These are phyloP conservation scores for Fraxinus floribunda DNA, from an alignment of 305 asterid genomes.

Conservation along the genomic window DNA sequence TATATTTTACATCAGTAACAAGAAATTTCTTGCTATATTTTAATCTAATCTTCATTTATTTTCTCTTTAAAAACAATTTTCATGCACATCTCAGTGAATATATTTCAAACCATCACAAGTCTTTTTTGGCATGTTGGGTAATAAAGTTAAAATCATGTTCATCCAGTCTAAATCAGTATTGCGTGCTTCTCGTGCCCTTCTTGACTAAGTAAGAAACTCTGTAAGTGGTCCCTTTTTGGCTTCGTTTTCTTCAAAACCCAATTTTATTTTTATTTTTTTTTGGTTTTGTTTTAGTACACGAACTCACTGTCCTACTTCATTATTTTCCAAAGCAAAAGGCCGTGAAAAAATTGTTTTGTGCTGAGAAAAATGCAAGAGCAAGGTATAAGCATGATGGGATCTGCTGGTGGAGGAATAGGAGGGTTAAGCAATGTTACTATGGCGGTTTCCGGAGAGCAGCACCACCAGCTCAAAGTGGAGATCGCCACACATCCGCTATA, in stretches of 20 bases:
- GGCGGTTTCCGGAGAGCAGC: slow-evolving; percentile 45
- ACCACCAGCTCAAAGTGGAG: slow-evolving; percentile 73
- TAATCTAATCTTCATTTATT: neutral
- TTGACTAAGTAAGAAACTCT: neutral
- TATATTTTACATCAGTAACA: slow-evolving; percentile 30
- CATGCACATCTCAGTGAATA: neutral
- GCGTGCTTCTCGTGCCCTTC: neutral
- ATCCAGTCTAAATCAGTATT: neutral
- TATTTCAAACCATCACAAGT: slow-evolving; percentile 5
- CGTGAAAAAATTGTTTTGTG: neutral
- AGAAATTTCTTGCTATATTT: slow-evolving; percentile 16
- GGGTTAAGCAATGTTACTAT: slow-evolving; percentile 39
- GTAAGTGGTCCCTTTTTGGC: slow-evolving; percentile 16
- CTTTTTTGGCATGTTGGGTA: slow-evolving; percentile 16
- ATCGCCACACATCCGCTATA: slow-evolving; percentile 77
- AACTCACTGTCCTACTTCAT: slow-evolving; percentile 11
- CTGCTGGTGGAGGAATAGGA: slow-evolving; percentile 28
- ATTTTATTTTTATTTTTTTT: too few species aligned
- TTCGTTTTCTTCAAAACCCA: slow-evolving; percentile 33
- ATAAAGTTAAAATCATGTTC: slow-evolving; percentile 18
- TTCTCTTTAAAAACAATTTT: neutral
- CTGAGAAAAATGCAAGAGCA: slow-evolving; percentile 48
- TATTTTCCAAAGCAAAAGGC: neutral
- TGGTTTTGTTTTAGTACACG: slow-evolving; percentile 7
- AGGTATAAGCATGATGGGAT: slow-evolving; percentile 52